Evolutionary conservation across 1,139 yeast genomes (phyloP), one percentile per base, ranked within the genome.

Genomic region (Geotrichum macrosporum): DNA sequence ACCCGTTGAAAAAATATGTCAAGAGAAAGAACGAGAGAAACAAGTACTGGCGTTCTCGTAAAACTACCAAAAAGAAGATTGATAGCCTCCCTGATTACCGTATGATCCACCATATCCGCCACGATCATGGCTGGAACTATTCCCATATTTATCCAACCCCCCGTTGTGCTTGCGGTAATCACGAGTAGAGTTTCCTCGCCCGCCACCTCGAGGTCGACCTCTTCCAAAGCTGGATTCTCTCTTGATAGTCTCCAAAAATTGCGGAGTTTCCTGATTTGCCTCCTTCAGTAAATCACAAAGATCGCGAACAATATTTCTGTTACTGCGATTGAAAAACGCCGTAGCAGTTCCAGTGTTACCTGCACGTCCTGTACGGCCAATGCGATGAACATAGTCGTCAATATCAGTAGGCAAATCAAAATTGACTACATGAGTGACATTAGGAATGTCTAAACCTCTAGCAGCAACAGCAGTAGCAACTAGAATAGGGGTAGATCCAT

Each of bases 351-450:
- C 98, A 56, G 84, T 81, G 75, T 92, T 92, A 78, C 98, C 98
- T 63, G 98, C 98, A 81, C 98, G 94, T 72, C 98, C 98, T 63
- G 98, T 92, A 82, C 98, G 94, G 77, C 98, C 98, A 67, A 92
- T 92, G 76, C 98, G 86, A 75, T 92, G 98, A 55, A 92, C 98
- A 67, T 92, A 92, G 72, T 92, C 98, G 70, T 92, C 98, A 64
- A 89, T 85, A 70, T 92, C 97, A 66, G 86, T 76, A 66, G 98
- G 98, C 69, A 92, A 77, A 68, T 92, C 98, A 68, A 83, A 92
- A 78, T 92, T 92, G 72, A 92, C 84, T 64, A 92, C 98, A 68
- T 89, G 97, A 39, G 95, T 84, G 60, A 92, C 98, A 67, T 92
- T 92, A 68, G 98, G 97, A 76, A 92, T 92, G 80, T 92, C 98